Percentiles rank a stretch among this genome's conserved stretches.
phyloP scores from a whole-genome alignment of 2,329 filamentous ascomycete genomes.

The Pseudogymnoascus sp. region DNA sequence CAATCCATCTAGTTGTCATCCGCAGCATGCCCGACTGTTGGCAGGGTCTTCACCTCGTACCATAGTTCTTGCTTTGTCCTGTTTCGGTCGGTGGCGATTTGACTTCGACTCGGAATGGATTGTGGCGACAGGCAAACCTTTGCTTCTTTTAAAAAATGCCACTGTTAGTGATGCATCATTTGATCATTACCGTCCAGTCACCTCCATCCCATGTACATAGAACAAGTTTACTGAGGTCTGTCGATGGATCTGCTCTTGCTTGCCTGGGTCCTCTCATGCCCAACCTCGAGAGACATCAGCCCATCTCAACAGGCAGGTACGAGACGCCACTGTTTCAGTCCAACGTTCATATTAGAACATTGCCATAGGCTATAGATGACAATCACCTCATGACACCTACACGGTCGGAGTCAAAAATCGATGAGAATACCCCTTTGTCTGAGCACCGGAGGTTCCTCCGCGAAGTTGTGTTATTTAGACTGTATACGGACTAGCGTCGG shows the following conservation, averaged over 20 bases:
- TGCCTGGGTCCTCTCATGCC: background rate
- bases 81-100: background rate
- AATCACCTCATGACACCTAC: background rate
- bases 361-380: background rate
- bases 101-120: background rate
- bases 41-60: background rate
- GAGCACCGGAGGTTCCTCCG: background rate
- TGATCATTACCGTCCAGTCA: background rate
- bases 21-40: background rate
- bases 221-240: background rate
- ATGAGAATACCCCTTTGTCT: constrained; percentile 2
- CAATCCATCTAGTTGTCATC: background rate
- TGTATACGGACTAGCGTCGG: constrained; percentile 1
- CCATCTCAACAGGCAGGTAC: constrained; percentile 1
- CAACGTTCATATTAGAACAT: background rate
- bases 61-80: background rate
- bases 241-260: background rate
- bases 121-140: background rate
- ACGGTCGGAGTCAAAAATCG: background rate
- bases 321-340: background rate
- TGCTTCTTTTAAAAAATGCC: background rate
- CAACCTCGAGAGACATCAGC: background rate
- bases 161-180: background rate
- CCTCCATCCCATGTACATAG: background rate
- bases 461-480: background rate